Conservation (phyloP, 306 rosid species). For the Quercus rubra region DNA sequence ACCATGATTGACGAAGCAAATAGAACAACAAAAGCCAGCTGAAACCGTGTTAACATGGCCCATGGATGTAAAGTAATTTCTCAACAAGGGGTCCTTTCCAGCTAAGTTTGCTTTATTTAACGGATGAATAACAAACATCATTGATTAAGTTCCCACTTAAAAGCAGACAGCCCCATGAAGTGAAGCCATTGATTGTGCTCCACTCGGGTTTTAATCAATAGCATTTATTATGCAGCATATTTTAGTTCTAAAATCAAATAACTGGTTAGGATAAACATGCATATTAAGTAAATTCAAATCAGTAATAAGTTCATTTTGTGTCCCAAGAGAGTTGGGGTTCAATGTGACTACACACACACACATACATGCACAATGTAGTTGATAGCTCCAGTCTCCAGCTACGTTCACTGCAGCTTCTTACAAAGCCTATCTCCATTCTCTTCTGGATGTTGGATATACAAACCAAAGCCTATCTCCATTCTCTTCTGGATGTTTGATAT, state of each 20-base stretch:
- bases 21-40: not conserved
- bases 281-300: no score
- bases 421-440: no score
- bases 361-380: no score
- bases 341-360: no score
- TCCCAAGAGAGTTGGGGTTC: no score
- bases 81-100: conserved; percentile 1
- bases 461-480: no score
- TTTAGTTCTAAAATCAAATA: not conserved
- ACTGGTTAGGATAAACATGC: not conserved
- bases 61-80: not conserved
- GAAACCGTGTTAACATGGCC: not conserved
- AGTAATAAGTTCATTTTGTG: no score
- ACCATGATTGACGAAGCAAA: not conserved
- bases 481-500: not conserved
- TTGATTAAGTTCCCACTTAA: conserved; percentile 2
- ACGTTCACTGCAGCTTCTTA: no score
- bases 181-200: not conserved
- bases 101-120: conserved; percentile 37
- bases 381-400: no score
- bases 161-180: not conserved
- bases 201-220: not conserved
- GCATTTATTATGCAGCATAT: not conserved
- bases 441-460: no score
- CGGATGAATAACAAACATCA: conserved; percentile 5